Conservation (phyloP, 2,329 filamentous ascomycete species). For the Phoma sp. region DNA sequence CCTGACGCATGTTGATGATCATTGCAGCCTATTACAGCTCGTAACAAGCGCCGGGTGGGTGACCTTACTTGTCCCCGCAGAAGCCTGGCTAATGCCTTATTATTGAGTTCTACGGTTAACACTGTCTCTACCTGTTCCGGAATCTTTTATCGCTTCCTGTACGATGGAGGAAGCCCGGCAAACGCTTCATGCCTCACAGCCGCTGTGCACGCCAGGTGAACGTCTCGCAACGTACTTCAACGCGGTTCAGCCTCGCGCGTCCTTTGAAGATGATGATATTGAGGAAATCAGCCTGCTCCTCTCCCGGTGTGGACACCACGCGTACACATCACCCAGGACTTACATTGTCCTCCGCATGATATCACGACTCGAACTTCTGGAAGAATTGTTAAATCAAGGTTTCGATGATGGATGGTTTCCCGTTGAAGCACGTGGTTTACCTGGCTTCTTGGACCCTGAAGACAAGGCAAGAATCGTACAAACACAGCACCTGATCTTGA, state of each 20-base stretch:
- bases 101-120: no score
- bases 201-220: no score
- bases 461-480: conserved; percentile 26
- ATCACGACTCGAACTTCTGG: conserved; percentile 25
- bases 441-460: conserved; percentile 20
- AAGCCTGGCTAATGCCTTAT: no score
- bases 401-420: conserved; percentile 41
- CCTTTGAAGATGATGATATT: conserved; percentile 26
- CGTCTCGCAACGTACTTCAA: conserved; percentile 15
- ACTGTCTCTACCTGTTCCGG: no score
- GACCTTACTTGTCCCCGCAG: no score
- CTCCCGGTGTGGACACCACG: background rate
- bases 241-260: conserved; percentile 3
- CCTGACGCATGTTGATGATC: no score
- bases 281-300: conserved; percentile 26
- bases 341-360: conserved; percentile 41
- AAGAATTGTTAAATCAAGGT: conserved; percentile 28
- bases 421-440: conserved; percentile 27
- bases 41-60: no score
- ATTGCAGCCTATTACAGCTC: no score
- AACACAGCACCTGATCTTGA: conserved; percentile 29
- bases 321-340: conserved; percentile 27
- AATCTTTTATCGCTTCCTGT: no score
- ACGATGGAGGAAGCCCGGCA: no score
- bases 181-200: no score